A percentile compares a stretch with the other conserved stretches of the same genome.
Evolutionary conservation across 805 yeast species (phyloP).

Genomic region (Wickerhamomyces alni): DNA sequence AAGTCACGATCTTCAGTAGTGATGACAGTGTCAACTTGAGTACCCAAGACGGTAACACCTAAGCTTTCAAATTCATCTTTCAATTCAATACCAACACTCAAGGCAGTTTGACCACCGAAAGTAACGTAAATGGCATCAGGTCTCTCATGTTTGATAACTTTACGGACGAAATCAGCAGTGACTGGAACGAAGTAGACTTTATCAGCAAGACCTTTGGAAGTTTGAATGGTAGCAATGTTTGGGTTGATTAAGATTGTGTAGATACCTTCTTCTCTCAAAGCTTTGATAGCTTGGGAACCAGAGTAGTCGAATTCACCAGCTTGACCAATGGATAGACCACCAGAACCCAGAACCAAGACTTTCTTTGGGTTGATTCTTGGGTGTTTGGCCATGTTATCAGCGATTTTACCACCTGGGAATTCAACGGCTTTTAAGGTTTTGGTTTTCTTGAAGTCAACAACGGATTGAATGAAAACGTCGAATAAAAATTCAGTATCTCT

Average conservation of each 20-base stretch:
- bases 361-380: constrained; percentile 85
- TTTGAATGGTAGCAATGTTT: constrained; percentile 96
- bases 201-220: constrained; percentile 96
- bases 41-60: constrained; percentile 94
- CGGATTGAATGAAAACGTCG: constrained; percentile 85
- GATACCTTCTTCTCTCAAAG: constrained; percentile 95
- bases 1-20: constrained; percentile 98
- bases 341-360: constrained; percentile 92
- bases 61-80: constrained; percentile 90
- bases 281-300: constrained; percentile 98
- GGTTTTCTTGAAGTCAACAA: constrained; percentile 52
- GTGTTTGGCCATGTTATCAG: constrained; percentile 66
- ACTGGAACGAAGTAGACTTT: constrained; percentile 98
- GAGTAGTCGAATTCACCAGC: constrained; percentile 99
- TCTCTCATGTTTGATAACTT: constrained; percentile 88
- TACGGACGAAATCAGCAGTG: constrained; percentile 91
- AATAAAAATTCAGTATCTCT: constrained; percentile 96
- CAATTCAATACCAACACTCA: constrained; percentile 90
- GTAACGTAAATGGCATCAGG: constrained; percentile 97
- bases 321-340: constrained; percentile 97
- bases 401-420: constrained; percentile 86
- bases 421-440: constrained; percentile 59
- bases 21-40: constrained; percentile 91
- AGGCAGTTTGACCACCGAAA: constrained; percentile 98
- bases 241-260: constrained; percentile 95